phyloP scores from a whole-genome alignment of 768 basidiomycete species.

The Mycena chlorophos region DNA sequence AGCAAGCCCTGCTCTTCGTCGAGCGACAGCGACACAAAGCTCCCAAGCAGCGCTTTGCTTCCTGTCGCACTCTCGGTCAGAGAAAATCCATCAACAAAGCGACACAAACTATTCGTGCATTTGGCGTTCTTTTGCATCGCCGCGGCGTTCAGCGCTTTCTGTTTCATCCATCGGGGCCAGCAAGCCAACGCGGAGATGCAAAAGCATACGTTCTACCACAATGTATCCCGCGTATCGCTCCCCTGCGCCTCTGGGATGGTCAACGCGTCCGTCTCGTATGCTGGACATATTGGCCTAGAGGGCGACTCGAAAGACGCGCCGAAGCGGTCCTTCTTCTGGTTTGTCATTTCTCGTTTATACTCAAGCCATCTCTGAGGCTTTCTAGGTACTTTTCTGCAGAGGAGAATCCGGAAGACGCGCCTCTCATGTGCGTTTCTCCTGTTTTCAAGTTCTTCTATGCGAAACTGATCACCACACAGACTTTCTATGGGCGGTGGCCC shows the following conservation, averaged over 20 bases:
- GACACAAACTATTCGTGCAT: too few relatives aligned
- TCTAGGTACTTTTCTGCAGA: conserved; percentile 14
- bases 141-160: too few relatives aligned
- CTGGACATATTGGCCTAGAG: conserved; percentile 10
- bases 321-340: conserved; percentile 15
- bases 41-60: too few relatives aligned
- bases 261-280: not conserved
- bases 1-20: too few relatives aligned
- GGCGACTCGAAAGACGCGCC: conserved; percentile 5
- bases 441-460: not conserved
- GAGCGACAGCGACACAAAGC: too few relatives aligned
- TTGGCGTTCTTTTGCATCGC: too few relatives aligned
- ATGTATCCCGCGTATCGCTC: not conserved
- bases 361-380: not conserved
- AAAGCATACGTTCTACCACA: not conserved
- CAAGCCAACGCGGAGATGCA: too few relatives aligned
- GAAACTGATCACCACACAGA: not conserved
- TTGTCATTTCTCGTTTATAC: not conserved
- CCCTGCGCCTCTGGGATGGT: not conserved
- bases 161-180: too few relatives aligned
- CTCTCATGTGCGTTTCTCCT: conserved; percentile 1
- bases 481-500: not conserved
- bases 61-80: too few relatives aligned
- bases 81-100: too few relatives aligned
- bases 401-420: conserved; percentile 9